Percentiles rank a stretch among this genome's conserved stretches.
phyloP scores from a whole-genome alignment of 2,329 filamentous ascomycete species.

The Basipetospora chlamydospora region DNA sequence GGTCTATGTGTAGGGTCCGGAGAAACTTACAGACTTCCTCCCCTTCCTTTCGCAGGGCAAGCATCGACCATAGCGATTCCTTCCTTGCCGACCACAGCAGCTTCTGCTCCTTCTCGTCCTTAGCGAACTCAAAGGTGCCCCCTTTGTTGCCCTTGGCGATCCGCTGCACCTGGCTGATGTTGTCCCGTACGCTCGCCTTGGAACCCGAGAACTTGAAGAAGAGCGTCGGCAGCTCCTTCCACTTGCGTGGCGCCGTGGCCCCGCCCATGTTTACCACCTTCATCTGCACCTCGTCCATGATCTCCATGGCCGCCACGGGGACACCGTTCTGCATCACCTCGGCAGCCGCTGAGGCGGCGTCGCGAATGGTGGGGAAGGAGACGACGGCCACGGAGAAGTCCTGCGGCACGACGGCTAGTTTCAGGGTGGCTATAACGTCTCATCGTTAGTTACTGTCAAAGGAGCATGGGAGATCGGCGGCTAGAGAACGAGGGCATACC shows the following conservation, averaged over 20 bases:
- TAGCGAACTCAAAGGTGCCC: constrained; percentile 62
- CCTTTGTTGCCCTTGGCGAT: constrained; percentile 53
- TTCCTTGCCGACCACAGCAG: constrained; percentile 71
- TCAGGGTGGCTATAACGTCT: constrained; percentile 46
- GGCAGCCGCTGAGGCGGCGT: constrained; percentile 60
- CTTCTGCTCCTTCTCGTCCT: constrained; percentile 54
- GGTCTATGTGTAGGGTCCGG: no score
- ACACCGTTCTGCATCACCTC: constrained; percentile 62
- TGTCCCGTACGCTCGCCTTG: constrained; percentile 61
- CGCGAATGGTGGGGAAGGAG: constrained; percentile 61
- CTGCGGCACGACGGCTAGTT: constrained; percentile 62
- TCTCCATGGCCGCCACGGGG: constrained; percentile 64
- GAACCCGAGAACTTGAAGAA: constrained; percentile 84
- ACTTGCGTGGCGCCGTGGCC: constrained; percentile 51
- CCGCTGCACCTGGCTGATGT: constrained; percentile 52
- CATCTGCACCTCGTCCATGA: constrained; percentile 87
- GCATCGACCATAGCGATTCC: constrained; percentile 72
- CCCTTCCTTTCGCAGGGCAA: constrained; percentile 49
- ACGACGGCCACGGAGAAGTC: constrained; percentile 67
- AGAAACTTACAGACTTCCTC: constrained; percentile 60
- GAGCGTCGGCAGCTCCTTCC: constrained; percentile 63
- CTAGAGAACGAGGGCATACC: constrained; percentile 23
- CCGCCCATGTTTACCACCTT: constrained; percentile 63
- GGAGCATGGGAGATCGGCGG: no score
- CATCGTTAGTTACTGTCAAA: no score